phyloP scores from a whole-genome alignment of 2,329 filamentous ascomycete species.

The Apiospora aurea region DNA sequence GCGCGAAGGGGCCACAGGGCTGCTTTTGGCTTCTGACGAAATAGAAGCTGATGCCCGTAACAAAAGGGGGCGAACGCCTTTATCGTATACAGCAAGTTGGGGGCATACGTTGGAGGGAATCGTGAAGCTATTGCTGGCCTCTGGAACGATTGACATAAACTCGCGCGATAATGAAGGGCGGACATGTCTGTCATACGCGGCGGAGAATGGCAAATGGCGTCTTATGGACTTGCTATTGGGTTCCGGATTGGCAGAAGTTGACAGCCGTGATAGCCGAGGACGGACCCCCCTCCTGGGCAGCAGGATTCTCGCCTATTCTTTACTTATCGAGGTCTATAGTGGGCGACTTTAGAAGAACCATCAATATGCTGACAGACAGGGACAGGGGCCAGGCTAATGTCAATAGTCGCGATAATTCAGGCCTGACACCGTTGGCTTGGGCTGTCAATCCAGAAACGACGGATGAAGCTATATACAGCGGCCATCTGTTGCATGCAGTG shows the following conservation, averaged over 20 bases:
- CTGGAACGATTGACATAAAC: not conserved
- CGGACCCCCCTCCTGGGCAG: not conserved
- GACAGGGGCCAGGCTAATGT: not conserved
- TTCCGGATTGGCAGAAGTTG: not conserved
- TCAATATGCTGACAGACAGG: not conserved
- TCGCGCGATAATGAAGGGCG: no score
- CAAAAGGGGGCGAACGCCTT: not conserved
- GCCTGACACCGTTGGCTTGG: not conserved
- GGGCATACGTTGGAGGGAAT: no score
- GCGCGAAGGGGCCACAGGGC: no score
- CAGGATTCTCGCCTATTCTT: no score
- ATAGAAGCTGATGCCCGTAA: not conserved
- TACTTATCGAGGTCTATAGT: no score
- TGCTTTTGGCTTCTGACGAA: not conserved
- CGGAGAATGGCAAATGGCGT: rapidly evolving
- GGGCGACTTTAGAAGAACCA: not conserved
- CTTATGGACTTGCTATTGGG: not conserved
- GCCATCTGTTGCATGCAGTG: not conserved
- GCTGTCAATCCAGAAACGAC: not conserved
- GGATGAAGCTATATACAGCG: not conserved
- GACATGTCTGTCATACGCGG: not conserved
- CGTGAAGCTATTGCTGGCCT: not conserved
- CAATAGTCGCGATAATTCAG: not conserved
- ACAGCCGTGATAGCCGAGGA: not conserved
- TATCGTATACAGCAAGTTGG: no score